Evolutionary conservation across 2,329 filamentous ascomycete genomes (phyloP).

Genomic region (Spiromastix sp.): DNA sequence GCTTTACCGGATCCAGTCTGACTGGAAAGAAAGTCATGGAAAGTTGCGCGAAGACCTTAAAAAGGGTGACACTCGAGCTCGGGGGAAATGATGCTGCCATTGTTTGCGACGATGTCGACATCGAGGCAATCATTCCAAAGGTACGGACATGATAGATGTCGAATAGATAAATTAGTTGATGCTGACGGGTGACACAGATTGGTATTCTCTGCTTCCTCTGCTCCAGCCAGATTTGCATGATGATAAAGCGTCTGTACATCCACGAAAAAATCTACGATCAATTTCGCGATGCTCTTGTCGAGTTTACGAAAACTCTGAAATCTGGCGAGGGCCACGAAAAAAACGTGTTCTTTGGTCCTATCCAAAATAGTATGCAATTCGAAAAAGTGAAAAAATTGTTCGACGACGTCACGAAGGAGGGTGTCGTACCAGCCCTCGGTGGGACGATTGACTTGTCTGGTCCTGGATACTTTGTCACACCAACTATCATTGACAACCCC

Average conservation of each 20-base stretch:
- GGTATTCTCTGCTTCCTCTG: constrained; percentile 20
- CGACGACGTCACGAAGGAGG: constrained; percentile 43
- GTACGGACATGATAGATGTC: constrained; percentile 7
- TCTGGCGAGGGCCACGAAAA: constrained; percentile 20
- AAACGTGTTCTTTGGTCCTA: constrained; percentile 45
- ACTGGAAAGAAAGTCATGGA: constrained; percentile 54
- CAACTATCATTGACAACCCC: constrained; percentile 46
- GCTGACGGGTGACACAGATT: constrained; percentile 1
- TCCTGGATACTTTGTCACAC: constrained; percentile 45
- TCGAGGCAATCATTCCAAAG: constrained; percentile 39
- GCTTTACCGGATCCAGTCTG: constrained; percentile 51
- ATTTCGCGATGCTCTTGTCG: constrained; percentile 39
- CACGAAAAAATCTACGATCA: constrained; percentile 43
- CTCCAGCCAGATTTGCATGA: constrained; percentile 44
- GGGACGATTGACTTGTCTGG: constrained; percentile 27
- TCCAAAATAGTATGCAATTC: constrained; percentile 53
- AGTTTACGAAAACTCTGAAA: constrained; percentile 19
- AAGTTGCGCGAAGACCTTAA: constrained; percentile 46
- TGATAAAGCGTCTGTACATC: constrained; percentile 47
- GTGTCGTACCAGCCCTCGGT: constrained; percentile 40
- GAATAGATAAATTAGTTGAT: background rate
- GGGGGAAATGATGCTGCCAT: constrained; percentile 55
- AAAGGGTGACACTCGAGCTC: constrained; percentile 52
- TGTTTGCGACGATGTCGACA: constrained; percentile 47
- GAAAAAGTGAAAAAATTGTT: constrained; percentile 45